A percentile compares a stretch with the other conserved stretches of the same genome.
Conservation (phyloP, 306 rosid species). For the Heteromeles arbutifolia region DNA sequence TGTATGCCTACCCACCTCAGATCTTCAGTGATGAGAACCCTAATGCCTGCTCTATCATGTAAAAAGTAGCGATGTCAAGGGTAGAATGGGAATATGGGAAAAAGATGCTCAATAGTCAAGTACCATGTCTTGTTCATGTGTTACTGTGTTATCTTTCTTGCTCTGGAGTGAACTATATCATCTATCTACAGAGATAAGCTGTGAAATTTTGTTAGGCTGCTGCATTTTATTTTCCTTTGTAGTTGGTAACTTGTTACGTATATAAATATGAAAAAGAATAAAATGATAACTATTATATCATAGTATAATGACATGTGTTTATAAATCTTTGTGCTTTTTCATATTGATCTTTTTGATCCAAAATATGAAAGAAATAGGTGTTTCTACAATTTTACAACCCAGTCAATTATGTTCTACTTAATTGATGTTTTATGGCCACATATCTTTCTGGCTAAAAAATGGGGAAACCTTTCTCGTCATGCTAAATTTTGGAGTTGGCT, state of each 20-base stretch:
- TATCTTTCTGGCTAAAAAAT: background rate
- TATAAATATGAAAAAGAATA: background rate
- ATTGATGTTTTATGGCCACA: background rate
- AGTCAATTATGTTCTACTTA: background rate
- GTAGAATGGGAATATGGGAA: background rate
- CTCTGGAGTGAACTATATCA: constrained; percentile 8
- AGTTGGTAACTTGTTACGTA: constrained; percentile 4
- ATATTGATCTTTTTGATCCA: background rate
- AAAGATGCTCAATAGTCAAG: background rate
- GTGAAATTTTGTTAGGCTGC: constrained; percentile 48
- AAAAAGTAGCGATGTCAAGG: background rate
- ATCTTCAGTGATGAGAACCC: constrained; percentile 87
- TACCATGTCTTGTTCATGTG: background rate
- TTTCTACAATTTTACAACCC: too few relatives aligned
- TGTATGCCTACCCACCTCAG: constrained; percentile 56
- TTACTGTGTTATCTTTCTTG: constrained; percentile 22
- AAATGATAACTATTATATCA: constrained; percentile 4
- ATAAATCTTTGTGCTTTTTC: background rate
- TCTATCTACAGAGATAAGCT: constrained; percentile 40
- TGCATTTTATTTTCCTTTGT: constrained; percentile 16
- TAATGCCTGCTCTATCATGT: constrained; percentile 63
- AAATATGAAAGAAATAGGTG: too few relatives aligned
- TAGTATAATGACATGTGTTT: background rate
- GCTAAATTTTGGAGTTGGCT: background rate
- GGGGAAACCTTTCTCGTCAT: too few relatives aligned